Percentiles rank a stretch among this genome's conserved stretches.
phyloP scores from a whole-genome alignment of 2,329 filamentous ascomycete species.

The Zasmidium cellare region DNA sequence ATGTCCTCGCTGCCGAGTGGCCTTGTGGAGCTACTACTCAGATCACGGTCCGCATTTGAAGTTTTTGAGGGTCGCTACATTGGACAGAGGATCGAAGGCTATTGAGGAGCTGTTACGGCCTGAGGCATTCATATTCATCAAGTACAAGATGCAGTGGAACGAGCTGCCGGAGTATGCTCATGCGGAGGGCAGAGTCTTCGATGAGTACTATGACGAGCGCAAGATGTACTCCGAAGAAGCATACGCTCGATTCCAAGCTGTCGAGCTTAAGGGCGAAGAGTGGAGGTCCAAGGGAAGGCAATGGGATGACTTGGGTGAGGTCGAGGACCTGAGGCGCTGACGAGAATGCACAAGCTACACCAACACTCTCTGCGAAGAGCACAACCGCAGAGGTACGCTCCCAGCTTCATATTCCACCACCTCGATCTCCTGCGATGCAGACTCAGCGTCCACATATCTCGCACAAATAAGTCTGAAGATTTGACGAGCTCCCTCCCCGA shows the following conservation, averaged over 20 bases:
- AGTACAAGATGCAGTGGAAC: neutral
- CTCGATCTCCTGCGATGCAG: too few relatives aligned
- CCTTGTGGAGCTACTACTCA: conserved; percentile 2
- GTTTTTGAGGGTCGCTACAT: neutral
- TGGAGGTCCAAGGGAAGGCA: neutral
- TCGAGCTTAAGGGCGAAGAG: neutral
- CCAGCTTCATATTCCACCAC: too few relatives aligned
- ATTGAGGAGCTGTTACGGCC: neutral
- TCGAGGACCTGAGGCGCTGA: too few relatives aligned
- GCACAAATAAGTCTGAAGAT: too few relatives aligned
- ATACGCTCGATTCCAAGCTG: neutral
- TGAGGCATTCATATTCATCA: neutral
- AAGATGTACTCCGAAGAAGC: neutral
- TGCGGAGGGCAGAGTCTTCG: too few relatives aligned
- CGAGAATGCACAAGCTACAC: too few relatives aligned
- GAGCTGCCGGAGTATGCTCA: neutral
- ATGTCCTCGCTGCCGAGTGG: conserved; percentile 1
- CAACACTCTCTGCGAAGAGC: too few relatives aligned
- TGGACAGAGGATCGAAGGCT: neutral
- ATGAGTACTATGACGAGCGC: too few relatives aligned
- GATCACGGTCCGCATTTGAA: neutral
- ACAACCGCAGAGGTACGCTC: too few relatives aligned
- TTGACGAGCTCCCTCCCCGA: too few relatives aligned
- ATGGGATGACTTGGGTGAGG: too few relatives aligned
- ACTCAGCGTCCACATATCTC: too few relatives aligned